These are phyloP conservation scores for Gamarada debralockiae DNA, from an alignment of 495 filamentous ascomycete species.

Conservation along the genomic window DNA sequence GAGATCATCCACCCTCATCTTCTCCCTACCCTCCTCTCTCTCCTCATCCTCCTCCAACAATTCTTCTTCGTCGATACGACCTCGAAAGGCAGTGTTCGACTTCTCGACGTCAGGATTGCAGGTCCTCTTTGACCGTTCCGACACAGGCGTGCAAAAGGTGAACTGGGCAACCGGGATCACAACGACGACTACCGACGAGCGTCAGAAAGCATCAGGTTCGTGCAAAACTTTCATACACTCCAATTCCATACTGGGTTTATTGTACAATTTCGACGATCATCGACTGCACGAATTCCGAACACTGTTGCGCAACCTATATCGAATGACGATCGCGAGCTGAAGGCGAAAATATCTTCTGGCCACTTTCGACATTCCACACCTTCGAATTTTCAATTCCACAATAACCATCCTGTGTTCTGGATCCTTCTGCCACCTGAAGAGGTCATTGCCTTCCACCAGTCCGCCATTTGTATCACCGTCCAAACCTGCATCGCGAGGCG, in stretches of 20 bases:
- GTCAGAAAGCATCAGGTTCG: not conserved
- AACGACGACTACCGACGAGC: not conserved
- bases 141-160: not conserved
- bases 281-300: not conserved
- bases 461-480: not conserved
- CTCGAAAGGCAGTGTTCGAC: not conserved
- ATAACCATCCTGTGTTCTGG: not conserved
- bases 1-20: not conserved
- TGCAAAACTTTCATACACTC: not conserved
- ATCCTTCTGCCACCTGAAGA: not conserved
- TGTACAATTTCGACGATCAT: not conserved
- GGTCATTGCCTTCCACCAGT: not conserved
- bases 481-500: not conserved
- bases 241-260: not conserved
- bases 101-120: not conserved
- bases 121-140: not conserved
- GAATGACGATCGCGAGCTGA: not conserved
- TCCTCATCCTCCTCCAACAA: not conserved
- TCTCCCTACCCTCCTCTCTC: not conserved
- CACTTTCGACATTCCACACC: not conserved
- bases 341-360: not conserved
- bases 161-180: not conserved
- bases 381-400: not conserved
- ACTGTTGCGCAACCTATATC: not conserved
- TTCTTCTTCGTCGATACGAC: not conserved